phyloP scores from a whole-genome alignment of 345 rosid species.

The Lepidium sativum region DNA sequence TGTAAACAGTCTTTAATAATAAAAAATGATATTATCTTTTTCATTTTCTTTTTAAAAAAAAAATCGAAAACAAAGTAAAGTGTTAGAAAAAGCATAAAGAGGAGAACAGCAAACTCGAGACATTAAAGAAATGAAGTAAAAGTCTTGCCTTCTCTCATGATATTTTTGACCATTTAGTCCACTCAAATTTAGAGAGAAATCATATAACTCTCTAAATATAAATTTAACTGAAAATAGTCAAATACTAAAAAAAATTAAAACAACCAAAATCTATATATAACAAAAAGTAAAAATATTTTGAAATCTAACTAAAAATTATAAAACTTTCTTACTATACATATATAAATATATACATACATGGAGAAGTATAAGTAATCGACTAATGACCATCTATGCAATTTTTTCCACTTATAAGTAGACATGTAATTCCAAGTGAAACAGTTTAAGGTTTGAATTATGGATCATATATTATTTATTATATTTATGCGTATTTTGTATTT shows the following conservation, averaged over 20 bases:
- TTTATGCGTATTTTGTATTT: no score
- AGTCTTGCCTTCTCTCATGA: slow-evolving; percentile 13
- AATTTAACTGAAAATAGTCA: not conserved
- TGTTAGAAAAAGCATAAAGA: not conserved
- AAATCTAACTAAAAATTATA: no score
- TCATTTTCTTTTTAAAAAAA: not conserved
- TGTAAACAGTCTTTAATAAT: not conserved
- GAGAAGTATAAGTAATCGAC: no score
- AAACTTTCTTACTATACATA: no score
- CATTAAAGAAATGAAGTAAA: not conserved
- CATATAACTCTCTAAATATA: not conserved
- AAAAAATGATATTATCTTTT: not conserved
- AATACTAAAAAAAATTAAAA: no score
- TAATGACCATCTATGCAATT: no score
- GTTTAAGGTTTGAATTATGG: no score
- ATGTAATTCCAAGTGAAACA: no score
- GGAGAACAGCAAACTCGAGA: not conserved
- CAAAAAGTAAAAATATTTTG: not conserved
- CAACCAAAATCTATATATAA: no score
- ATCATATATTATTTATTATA: no score
- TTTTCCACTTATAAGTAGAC: no score
- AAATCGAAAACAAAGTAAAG: not conserved
- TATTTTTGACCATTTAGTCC: slow-evolving; percentile 8
- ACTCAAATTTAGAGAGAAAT: not conserved
- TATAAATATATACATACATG: no score